These are phyloP conservation scores for Asclepias syriaca DNA, from an alignment of 257 asterid species.

Conservation along the genomic window DNA sequence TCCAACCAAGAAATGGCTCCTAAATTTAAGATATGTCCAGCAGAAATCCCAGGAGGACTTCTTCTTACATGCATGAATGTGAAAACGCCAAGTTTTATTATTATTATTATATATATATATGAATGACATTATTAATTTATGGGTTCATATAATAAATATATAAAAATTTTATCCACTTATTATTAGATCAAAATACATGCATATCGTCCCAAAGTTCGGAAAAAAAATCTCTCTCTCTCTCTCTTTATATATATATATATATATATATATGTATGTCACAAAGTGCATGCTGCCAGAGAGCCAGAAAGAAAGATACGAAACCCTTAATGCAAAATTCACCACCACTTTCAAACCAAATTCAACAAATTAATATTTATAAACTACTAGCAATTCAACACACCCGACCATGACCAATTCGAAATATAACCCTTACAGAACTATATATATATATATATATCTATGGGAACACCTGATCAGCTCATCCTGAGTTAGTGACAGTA, in stretches of 20 bases:
- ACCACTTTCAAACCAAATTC: slow-evolving; percentile 7
- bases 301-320: slow-evolving; percentile 1
- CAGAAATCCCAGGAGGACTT: neutral
- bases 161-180: too few relatives aligned
- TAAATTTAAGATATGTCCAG: neutral
- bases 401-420: slow-evolving; percentile 2
- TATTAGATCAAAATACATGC: neutral
- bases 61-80: neutral
- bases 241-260: too few relatives aligned
- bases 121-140: neutral
- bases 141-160: too few relatives aligned
- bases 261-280: neutral
- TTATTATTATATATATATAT: too few relatives aligned
- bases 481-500: slow-evolving; percentile 8
- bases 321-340: neutral
- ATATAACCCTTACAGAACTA: slow-evolving; percentile 7
- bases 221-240: too few relatives aligned
- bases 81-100: neutral
- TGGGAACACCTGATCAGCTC: slow-evolving; percentile 3
- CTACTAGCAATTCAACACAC: slow-evolving; percentile 7
- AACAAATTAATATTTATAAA: neutral
- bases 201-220: neutral
- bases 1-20: neutral
- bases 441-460: neutral
- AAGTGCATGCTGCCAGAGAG: neutral